phyloP scores from a whole-genome alignment of 2,329 filamentous ascomycete species.

The Alternaria arbusti region DNA sequence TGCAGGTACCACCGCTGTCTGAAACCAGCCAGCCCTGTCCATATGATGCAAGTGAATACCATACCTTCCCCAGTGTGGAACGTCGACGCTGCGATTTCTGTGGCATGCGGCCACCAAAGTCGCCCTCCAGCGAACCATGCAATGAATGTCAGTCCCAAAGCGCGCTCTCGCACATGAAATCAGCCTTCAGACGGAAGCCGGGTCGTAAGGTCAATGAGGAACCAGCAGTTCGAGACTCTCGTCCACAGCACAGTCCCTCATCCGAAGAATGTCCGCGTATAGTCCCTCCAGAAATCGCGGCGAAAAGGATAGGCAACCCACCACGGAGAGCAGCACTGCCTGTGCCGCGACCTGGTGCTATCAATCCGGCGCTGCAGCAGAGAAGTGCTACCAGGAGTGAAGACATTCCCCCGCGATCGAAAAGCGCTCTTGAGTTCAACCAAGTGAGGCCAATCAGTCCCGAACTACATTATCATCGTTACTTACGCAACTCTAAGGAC shows the following conservation, averaged over 20 bases:
- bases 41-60: conserved; percentile 23
- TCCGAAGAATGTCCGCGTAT: conserved; percentile 12
- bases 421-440: not conserved
- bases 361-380: not conserved
- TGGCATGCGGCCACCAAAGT: conserved; percentile 17
- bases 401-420: not conserved
- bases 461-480: conserved; percentile 29
- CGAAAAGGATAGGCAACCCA: conserved; percentile 18
- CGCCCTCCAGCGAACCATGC: conserved; percentile 16
- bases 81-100: conserved; percentile 18
- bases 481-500: conserved; percentile 19
- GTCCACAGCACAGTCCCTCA: conserved; percentile 1
- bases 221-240: not conserved
- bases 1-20: conserved; percentile 11
- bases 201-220: not conserved
- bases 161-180: conserved; percentile 17
- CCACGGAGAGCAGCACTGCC: conserved; percentile 16
- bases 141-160: conserved; percentile 14
- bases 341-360: not conserved
- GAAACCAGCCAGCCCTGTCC: conserved; percentile 17
- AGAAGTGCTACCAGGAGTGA: not conserved
- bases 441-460: conserved; percentile 17
- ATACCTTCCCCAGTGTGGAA: conserved; percentile 30
- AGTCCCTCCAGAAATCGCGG: conserved; percentile 12
- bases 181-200: not conserved